Evolutionary conservation across 1,284 basidiomycete species (phyloP).

Genomic region (Pseudomicrostroma phylloplanum): DNA sequence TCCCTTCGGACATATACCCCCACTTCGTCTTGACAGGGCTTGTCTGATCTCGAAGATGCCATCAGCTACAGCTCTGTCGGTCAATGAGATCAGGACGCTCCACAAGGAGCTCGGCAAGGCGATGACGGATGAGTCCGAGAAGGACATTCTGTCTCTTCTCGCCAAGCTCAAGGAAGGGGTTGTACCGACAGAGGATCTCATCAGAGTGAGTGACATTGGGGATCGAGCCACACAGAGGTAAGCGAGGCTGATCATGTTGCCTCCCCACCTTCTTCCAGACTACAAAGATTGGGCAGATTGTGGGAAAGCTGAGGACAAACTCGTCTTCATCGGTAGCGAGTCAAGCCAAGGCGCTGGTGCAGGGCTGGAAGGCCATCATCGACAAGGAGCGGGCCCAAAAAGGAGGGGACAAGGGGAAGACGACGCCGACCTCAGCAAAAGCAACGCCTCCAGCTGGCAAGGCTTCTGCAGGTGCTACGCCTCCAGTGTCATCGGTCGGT

Average conservation of each 20-base stretch:
- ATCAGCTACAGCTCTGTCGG: not conserved
- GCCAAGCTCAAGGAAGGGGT: constrained; percentile 69
- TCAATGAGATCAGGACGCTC: constrained; percentile 9
- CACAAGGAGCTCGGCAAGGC: constrained; percentile 13
- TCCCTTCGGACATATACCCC: too few species aligned
- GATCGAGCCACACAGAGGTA: not conserved
- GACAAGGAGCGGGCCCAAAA: constrained; percentile 32
- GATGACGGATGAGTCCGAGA: not conserved
- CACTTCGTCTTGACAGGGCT: too few species aligned
- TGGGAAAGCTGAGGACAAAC: constrained; percentile 80
- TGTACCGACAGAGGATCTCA: constrained; percentile 73
- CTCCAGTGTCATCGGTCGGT: not conserved
- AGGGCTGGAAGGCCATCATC: constrained; percentile 43
- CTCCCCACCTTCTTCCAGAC: constrained; percentile 17
- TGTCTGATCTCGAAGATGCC: too few species aligned
- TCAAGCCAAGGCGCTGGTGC: constrained; percentile 85
- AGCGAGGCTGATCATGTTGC: constrained; percentile 15
- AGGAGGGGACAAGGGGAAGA: constrained; percentile 22
- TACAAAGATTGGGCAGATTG: constrained; percentile 71
- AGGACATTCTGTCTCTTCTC: constrained; percentile 71
- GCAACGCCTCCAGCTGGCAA: constrained; percentile 12
- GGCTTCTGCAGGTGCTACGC: constrained; percentile 8
- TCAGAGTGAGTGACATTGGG: constrained; percentile 58
- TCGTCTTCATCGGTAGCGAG: constrained; percentile 67
- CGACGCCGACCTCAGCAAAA: constrained; percentile 30